phyloP scores from a whole-genome alignment of 1,139 yeast species.

The Diutina neorugosa region DNA sequence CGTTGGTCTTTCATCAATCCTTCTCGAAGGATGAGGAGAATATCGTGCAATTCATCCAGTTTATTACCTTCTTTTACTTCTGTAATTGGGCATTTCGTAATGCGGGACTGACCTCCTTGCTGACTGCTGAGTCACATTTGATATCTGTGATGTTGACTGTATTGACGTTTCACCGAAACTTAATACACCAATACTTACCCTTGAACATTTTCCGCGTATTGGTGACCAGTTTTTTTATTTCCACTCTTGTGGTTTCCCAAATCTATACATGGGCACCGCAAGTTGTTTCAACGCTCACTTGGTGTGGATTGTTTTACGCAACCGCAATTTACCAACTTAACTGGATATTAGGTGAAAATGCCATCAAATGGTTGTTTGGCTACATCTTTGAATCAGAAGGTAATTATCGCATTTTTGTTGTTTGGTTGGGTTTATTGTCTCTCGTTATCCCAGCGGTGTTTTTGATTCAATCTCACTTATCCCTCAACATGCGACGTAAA shows the following conservation, averaged over 20 bases:
- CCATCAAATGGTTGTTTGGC: conserved; percentile 8
- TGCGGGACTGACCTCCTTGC: neutral
- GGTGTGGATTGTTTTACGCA: neutral
- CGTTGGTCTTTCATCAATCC: neutral
- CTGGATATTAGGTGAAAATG: conserved; percentile 4
- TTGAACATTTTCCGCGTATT: neutral
- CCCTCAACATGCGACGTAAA: conserved; percentile 13
- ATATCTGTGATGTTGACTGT: neutral
- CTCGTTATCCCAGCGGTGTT: conserved; percentile 8
- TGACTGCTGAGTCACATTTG: neutral
- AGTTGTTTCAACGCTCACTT: neutral
- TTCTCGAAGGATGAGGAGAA: neutral
- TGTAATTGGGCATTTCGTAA: neutral
- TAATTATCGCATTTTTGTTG: conserved; percentile 6
- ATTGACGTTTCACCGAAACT: neutral
- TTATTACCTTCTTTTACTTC: neutral
- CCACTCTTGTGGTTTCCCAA: neutral
- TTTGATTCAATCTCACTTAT: conserved; percentile 6
- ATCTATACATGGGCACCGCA: neutral
- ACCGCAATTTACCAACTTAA: neutral
- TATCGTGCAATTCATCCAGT: neutral
- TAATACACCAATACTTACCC: neutral
- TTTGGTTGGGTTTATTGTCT: conserved; percentile 8
- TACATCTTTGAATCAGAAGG: conserved; percentile 6
- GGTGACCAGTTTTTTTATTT: neutral